These are phyloP conservation scores for Magnusiomyces magnusii DNA, from an alignment of 1,139 yeast species.

Conservation along the genomic window DNA sequence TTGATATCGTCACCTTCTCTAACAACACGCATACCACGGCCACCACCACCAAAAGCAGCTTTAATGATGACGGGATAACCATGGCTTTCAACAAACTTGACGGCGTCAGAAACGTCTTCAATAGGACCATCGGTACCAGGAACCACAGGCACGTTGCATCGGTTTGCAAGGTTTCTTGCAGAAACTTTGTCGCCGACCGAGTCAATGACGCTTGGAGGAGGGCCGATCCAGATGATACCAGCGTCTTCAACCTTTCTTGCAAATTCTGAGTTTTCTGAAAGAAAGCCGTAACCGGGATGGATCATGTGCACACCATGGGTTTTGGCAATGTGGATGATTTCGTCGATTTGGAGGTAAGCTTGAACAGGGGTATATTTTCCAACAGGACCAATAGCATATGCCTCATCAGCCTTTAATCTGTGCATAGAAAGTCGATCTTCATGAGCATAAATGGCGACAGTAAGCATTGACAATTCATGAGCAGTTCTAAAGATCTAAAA, in stretches of 20 bases:
- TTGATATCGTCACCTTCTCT: slow-evolving; percentile 89
- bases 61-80: slow-evolving; percentile 97
- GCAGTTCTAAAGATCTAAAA: slow-evolving; percentile 77
- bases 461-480: slow-evolving; percentile 94
- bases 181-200: slow-evolving; percentile 96
- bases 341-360: slow-evolving; percentile 94
- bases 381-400: slow-evolving; percentile 70
- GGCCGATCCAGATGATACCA: slow-evolving; percentile 97
- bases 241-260: slow-evolving; percentile 86
- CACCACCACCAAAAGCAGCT: slow-evolving; percentile 99
- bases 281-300: slow-evolving; percentile 97
- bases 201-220: slow-evolving; percentile 80
- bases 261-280: slow-evolving; percentile 82
- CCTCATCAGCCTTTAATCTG: slow-evolving; percentile 40
- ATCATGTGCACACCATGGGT: slow-evolving; percentile 88
- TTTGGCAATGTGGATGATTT: slow-evolving; percentile 84
- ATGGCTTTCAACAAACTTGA: slow-evolving; percentile 64
- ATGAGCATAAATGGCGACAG: slow-evolving; percentile 95
- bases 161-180: slow-evolving; percentile 80
- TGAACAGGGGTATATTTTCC: slow-evolving; percentile 94
- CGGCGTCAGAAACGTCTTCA: slow-evolving; percentile 69
- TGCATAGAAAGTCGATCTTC: slow-evolving; percentile 96
- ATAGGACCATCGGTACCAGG: slow-evolving; percentile 99
- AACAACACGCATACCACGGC: slow-evolving; percentile 99
- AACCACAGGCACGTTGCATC: slow-evolving; percentile 82